Evolutionary conservation across 768 basidiomycete genomes (phyloP).

Genomic region (Auricularia sp.): DNA sequence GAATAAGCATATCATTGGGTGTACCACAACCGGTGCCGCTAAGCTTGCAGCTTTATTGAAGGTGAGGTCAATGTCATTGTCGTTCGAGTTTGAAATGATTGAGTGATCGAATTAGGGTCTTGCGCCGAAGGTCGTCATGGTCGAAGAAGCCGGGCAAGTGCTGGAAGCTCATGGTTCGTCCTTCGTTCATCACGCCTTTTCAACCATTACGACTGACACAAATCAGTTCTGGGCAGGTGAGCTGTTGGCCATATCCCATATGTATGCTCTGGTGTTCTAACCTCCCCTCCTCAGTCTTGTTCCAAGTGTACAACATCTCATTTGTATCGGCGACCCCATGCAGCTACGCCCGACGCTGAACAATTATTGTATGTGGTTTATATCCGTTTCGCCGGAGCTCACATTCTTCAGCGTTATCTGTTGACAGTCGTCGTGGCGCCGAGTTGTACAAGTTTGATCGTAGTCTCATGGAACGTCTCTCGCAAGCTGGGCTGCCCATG

Average conservation of each 20-base stretch:
- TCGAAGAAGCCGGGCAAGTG: constrained; percentile 78
- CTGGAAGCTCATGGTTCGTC: constrained; percentile 65
- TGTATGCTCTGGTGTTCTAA: too few species aligned
- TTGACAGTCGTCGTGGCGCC: constrained; percentile 51
- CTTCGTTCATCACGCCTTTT: not conserved
- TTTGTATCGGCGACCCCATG: constrained; percentile 71
- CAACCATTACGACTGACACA: not conserved
- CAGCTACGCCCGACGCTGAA: constrained; percentile 64
- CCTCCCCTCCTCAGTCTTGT: constrained; percentile 33
- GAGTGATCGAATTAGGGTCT: constrained; percentile 33
- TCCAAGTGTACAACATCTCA: constrained; percentile 56
- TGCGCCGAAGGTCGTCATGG: constrained; percentile 50
- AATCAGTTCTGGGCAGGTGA: not conserved
- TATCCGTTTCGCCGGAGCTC: not conserved
- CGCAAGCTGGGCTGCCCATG: constrained; percentile 48
- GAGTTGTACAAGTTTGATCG: constrained; percentile 56
- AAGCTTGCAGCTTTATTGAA: constrained; percentile 49
- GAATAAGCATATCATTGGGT: constrained; percentile 55
- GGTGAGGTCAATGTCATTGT: constrained; percentile 24
- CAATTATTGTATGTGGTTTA: constrained; percentile 40
- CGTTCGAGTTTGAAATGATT: not conserved
- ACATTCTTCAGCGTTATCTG: constrained; percentile 43
- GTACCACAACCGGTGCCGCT: constrained; percentile 71
- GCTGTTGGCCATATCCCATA: not conserved
- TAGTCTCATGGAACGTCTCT: constrained; percentile 69